Conservation (phyloP, 2,329 filamentous ascomycete species). For the Stromatinia cepivora region DNA sequence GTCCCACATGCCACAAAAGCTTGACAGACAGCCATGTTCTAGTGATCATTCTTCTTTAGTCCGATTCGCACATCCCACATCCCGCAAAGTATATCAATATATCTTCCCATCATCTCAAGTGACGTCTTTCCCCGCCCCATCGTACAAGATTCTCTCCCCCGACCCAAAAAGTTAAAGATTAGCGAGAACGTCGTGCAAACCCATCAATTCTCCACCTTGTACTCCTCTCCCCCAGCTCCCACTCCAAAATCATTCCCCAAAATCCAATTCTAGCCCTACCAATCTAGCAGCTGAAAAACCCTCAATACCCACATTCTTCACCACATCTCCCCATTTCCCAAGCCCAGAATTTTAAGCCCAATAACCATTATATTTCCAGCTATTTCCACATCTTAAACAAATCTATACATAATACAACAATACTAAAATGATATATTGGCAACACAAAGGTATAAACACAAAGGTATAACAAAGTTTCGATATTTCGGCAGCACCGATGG, state of each 20-base stretch:
- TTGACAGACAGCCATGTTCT: not conserved
- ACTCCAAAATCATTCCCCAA: too few species aligned
- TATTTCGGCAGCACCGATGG: slow-evolving; percentile 7
- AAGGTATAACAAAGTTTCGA: slow-evolving; percentile 3
- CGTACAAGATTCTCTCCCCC: not conserved
- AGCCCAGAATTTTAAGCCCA: not conserved
- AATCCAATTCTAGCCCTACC: not conserved
- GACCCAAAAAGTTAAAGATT: not conserved
- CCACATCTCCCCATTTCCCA: too few species aligned
- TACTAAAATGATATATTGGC: not conserved
- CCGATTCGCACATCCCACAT: not conserved
- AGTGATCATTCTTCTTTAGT: not conserved
- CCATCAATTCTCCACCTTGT: not conserved
- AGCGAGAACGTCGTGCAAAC: slow-evolving; percentile 3
- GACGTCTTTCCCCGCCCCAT: not conserved
- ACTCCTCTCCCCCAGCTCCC: not conserved
- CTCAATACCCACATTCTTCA: not conserved
- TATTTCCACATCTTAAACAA: not conserved
- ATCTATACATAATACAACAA: not conserved
- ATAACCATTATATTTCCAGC: not conserved
- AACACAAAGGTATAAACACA: not conserved
- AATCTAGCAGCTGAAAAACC: not conserved
- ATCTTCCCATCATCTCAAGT: not conserved
- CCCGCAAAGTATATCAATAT: not conserved
- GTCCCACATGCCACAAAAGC: not conserved